Evolutionary conservation across 352 stramenopile genomes (phyloP), one percentile per base, ranked within the genome.

Genomic region (Phytopythium aichiense): DNA sequence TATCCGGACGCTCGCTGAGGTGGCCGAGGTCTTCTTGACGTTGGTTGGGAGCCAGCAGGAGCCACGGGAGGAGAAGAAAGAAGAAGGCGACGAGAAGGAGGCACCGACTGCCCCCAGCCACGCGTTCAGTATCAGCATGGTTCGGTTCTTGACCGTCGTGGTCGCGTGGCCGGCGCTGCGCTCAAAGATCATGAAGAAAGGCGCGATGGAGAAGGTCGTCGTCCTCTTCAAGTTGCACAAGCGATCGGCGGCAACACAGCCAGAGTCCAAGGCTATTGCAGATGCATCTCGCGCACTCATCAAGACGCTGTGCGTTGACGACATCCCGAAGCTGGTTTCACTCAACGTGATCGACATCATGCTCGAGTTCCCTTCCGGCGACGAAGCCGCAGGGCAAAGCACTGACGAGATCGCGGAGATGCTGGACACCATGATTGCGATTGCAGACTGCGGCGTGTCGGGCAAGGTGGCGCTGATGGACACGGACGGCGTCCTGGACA

Each of bases 271-370:
- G 0, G 63, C 72, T 13, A 67, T 84, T 30, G 31, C 73, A 15
- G 66, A 62, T 15, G 66, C 74, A 7, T 76, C 75, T 0, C 78
- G 87, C 33, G 52, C 59, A 46, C 52, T 91, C 35, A 66, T 93
- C 20, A 78, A 75, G 49, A 60, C 83, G 33, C 67, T 93, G 25
- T 93, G 74, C 35, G 66, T 79, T 50, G 63, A 87, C 49, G 77
- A 93, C 51, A 81, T 90, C 15, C 73, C 80, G 56, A 79, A 80
- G 1, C 68, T 93, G 13, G 77, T 93, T 7, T 65, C 69, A 1
- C 76, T 77, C 13, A 84, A 90, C 52, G 84, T 83, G 15, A 70
- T 91, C n/a, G 69, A 76, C 30, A 80, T 81, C 23, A 64, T 92
- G 40, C 61, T 92, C 12, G 76, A 79, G 57, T 58, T 58, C n/a